These are phyloP conservation scores for Arabidopsis lyrata DNA, from an alignment of 441 rosid species.

Conservation along the genomic window DNA sequence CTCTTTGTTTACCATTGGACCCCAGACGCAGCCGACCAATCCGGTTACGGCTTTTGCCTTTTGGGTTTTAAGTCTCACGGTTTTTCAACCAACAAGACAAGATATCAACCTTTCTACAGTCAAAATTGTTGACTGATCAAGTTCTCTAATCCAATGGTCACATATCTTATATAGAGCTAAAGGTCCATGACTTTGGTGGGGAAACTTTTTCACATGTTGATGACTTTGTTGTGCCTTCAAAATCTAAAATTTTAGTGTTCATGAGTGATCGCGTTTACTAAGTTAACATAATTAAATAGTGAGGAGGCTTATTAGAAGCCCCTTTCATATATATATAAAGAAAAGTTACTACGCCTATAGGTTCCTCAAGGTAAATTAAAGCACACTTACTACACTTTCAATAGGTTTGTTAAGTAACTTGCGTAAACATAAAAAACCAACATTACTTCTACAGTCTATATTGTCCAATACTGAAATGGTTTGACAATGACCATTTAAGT, in stretches of 20 bases:
- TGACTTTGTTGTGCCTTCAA: neutral
- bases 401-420: neutral
- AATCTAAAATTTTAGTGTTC: neutral
- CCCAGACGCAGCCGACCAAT: conserved; percentile 40
- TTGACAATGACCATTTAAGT: neutral
- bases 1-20: conserved; percentile 41
- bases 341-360: neutral
- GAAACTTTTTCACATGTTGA: conserved; percentile 15
- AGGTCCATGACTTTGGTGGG: conserved; percentile 4
- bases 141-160: conserved; percentile 21
- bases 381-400: neutral
- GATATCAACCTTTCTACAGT: conserved; percentile 21
- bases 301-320: neutral
- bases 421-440: conserved; percentile 11
- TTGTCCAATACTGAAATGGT: conserved; percentile 21
- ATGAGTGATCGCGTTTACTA: neutral
- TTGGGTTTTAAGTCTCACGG: conserved; percentile 30
- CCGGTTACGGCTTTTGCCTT: conserved; percentile 38
- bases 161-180: neutral
- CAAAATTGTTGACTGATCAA: conserved; percentile 33
- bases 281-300: neutral
- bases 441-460: neutral
- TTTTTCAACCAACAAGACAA: conserved; percentile 25
- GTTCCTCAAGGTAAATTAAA: neutral
- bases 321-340: neutral